Evolutionary conservation across 441 rosid species (phyloP).

Genomic region (Isatis lusitanica): DNA sequence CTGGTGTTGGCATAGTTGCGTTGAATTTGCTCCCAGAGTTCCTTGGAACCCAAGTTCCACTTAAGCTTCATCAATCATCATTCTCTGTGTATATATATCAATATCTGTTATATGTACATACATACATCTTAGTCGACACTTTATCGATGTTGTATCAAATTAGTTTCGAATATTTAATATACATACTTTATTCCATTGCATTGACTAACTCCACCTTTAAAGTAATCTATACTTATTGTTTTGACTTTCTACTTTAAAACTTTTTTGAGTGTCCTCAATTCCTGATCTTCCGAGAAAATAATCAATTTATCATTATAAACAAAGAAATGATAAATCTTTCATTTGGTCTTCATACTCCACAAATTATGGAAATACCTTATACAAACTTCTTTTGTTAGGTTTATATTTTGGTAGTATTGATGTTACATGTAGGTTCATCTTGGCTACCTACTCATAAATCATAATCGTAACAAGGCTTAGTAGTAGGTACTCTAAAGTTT

Average conservation of each 20-base stretch:
- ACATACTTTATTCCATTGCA: constrained; percentile 21
- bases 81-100: constrained; percentile 18
- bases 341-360: constrained; percentile 14
- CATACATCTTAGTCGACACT: constrained; percentile 5
- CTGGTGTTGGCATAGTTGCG: constrained; percentile 29
- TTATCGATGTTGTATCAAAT: not conserved
- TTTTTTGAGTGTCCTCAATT: not conserved
- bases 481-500: not conserved
- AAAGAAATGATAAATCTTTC: not conserved
- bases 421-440: constrained; percentile 33
- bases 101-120: not conserved
- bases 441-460: constrained; percentile 36
- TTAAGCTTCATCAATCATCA: constrained; percentile 34
- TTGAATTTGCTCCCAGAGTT: constrained; percentile 31
- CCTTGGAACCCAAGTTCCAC: constrained; percentile 34
- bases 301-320: not conserved
- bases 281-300: constrained; percentile 11
- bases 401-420: constrained; percentile 29
- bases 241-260: constrained; percentile 18
- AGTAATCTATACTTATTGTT: constrained; percentile 29
- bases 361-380: constrained; percentile 15
- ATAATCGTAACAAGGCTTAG: not conserved
- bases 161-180: not conserved
- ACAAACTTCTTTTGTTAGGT: constrained; percentile 17
- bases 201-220: constrained; percentile 37